Evolutionary conservation across 106 monocot genomes (phyloP).

Genomic region (Dactylorhiza incarnata): DNA sequence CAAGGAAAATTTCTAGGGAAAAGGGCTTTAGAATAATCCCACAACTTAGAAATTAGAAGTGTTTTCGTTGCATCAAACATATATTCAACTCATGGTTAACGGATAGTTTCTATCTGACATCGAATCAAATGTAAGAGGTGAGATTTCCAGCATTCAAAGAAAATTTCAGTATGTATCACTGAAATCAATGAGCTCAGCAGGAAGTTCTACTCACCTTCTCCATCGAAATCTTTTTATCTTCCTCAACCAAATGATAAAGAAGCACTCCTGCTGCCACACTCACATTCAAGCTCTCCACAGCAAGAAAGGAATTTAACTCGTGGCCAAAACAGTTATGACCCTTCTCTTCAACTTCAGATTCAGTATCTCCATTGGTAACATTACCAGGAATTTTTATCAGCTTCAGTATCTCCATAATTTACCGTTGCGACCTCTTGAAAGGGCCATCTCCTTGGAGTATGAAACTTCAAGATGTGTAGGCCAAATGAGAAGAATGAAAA

Average conservation of each 20-base stretch:
- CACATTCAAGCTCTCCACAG: constrained; percentile 97
- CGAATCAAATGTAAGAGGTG: background rate
- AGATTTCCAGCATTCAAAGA: background rate
- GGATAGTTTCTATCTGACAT: background rate
- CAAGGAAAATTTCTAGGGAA: too few species aligned
- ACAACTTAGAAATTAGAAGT: too few species aligned
- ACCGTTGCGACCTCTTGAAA: too few species aligned
- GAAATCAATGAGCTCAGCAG: constrained; percentile 1
- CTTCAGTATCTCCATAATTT: too few species aligned
- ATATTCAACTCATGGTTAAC: too few species aligned
- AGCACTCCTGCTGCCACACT: constrained; percentile 94
- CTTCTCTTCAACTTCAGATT: constrained; percentile 25
- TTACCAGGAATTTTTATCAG: constrained; percentile 64
- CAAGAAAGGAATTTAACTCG: constrained; percentile 58
- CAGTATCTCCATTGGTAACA: background rate
- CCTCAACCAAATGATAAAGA: constrained; percentile 75
- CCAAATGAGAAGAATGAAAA: too few species aligned
- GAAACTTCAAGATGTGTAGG: too few species aligned
- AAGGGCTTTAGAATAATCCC: too few species aligned
- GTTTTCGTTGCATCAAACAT: too few species aligned
- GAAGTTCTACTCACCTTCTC: constrained; percentile 12
- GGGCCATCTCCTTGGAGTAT: too few species aligned
- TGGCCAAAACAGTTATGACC: constrained; percentile 12
- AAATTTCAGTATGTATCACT: background rate
- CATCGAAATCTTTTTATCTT: background rate